phyloP scores from a whole-genome alignment of 108 stramenopile genomes.

The Pseudonitzschia delicatissima region DNA sequence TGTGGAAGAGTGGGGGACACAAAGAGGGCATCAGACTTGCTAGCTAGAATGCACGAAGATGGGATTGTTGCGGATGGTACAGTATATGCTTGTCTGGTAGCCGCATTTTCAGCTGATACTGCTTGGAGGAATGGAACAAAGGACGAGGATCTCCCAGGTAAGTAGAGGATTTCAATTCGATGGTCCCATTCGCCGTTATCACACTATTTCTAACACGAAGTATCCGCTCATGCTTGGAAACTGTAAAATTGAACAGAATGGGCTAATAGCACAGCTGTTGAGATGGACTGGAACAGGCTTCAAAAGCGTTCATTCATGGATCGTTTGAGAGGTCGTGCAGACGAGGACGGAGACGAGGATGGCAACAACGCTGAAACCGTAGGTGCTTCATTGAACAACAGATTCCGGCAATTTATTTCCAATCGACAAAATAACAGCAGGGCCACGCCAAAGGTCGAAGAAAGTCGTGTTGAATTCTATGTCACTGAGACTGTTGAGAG shows the following conservation, averaged over 20 bases:
- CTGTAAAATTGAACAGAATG: slow-evolving; percentile 37
- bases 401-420: slow-evolving; percentile 28
- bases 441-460: slow-evolving; percentile 28
- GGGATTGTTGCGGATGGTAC: slow-evolving; percentile 85
- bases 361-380: slow-evolving; percentile 29
- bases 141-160: slow-evolving; percentile 65
- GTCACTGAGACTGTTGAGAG: slow-evolving; percentile 71
- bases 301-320: slow-evolving; percentile 76
- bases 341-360: slow-evolving; percentile 47
- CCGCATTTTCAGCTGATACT: slow-evolving; percentile 75
- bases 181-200: too few relatives aligned
- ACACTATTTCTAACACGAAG: too few relatives aligned
- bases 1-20: slow-evolving; percentile 85
- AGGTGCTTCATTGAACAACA: slow-evolving; percentile 17
- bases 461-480: slow-evolving; percentile 45
- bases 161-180: not conserved
- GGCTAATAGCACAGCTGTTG: slow-evolving; percentile 82
- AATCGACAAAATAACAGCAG: slow-evolving; percentile 23
- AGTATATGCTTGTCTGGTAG: slow-evolving; percentile 81
- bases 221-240: not conserved
- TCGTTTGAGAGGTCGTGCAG: slow-evolving; percentile 48
- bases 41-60: slow-evolving; percentile 82
- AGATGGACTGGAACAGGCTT: slow-evolving; percentile 87
- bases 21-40: slow-evolving; percentile 69
- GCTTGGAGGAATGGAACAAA: slow-evolving; percentile 70